A percentile compares a stretch with the other conserved stretches of the same genome.
phyloP scores from a whole-genome alignment of 176 grass and related monocot species.

The Neostapfia colusana region DNA sequence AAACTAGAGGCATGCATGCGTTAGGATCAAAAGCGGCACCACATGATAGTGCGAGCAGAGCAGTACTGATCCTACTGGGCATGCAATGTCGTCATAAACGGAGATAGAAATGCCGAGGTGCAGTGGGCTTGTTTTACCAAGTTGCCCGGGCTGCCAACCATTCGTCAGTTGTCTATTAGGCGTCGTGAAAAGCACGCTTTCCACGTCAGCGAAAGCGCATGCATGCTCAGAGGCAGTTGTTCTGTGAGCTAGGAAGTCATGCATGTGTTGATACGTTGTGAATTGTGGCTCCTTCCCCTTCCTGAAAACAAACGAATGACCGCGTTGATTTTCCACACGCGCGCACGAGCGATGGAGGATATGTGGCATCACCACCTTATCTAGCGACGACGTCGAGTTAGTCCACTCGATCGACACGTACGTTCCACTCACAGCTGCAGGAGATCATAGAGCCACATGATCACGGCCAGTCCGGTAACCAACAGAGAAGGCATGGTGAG shows the following conservation, averaged over 20 bases:
- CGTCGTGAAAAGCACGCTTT: not conserved
- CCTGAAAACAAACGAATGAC: not conserved
- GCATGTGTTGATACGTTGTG: not conserved
- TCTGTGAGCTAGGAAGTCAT: not conserved
- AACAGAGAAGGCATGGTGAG: too few relatives aligned
- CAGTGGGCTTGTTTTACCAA: not conserved
- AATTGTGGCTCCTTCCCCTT: not conserved
- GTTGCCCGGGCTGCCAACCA: not conserved
- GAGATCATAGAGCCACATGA: not conserved
- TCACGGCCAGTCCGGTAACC: not conserved
- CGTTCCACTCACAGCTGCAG: not conserved
- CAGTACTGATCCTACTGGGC: not conserved
- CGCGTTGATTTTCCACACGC: not conserved
- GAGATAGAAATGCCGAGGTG: too few relatives aligned
- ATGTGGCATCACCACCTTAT: not conserved
- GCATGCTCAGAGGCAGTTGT: not conserved
- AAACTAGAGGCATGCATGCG: slow-evolving; percentile 42
- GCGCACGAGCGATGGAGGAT: not conserved
- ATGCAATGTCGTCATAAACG: too few relatives aligned
- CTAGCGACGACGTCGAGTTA: not conserved
- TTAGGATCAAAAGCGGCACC: slow-evolving; percentile 15
- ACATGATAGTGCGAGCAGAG: not conserved
- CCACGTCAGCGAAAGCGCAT: not conserved
- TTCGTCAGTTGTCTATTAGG: not conserved
- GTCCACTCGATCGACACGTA: not conserved